Conservation (phyloP, 495 filamentous ascomycete genomes). For the Tuber indicum region DNA sequence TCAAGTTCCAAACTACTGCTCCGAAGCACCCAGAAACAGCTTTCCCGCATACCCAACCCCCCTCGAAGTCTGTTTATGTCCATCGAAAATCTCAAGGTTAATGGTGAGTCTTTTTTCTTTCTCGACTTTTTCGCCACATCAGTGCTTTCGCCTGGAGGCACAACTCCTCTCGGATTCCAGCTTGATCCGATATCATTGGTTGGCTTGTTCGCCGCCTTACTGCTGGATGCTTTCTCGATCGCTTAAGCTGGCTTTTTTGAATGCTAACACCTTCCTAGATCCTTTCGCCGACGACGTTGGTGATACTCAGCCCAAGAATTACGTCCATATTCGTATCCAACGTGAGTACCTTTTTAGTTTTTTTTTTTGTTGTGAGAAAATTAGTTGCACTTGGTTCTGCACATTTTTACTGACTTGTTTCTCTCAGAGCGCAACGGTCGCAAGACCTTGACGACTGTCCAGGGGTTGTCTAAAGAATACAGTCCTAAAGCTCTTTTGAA, state of each 20-base stretch:
- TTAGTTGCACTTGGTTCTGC: background rate
- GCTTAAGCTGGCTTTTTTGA: conserved; percentile 8
- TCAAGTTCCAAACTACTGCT: conserved; percentile 5
- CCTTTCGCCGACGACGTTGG: conserved; percentile 99
- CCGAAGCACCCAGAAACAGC: conserved; percentile 24
- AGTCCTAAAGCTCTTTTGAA: conserved; percentile 99
- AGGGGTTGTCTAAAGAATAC: conserved; percentile 96
- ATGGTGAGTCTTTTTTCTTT: conserved; percentile 62
- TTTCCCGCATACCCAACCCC: conserved; percentile 31
- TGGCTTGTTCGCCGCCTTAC: background rate
- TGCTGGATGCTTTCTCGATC: conserved; percentile 1
- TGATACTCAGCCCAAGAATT: conserved; percentile 94
- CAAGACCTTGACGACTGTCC: conserved; percentile 99
- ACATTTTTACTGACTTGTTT: conserved; percentile 19
- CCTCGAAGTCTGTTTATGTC: conserved; percentile 72
- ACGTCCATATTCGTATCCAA: conserved; percentile 99
- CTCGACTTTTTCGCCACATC: conserved; percentile 5
- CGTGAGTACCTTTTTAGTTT: conserved; percentile 57
- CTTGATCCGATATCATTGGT: background rate
- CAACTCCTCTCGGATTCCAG: background rate
- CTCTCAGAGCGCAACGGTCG: conserved; percentile 96
- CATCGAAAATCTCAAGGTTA: conserved; percentile 99
- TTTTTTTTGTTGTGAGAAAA: background rate
- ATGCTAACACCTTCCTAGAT: conserved; percentile 54
- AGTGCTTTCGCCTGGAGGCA: conserved; percentile 18